Conservation (phyloP, 805 yeast genomes). For the Ogataea trehalophila region DNA sequence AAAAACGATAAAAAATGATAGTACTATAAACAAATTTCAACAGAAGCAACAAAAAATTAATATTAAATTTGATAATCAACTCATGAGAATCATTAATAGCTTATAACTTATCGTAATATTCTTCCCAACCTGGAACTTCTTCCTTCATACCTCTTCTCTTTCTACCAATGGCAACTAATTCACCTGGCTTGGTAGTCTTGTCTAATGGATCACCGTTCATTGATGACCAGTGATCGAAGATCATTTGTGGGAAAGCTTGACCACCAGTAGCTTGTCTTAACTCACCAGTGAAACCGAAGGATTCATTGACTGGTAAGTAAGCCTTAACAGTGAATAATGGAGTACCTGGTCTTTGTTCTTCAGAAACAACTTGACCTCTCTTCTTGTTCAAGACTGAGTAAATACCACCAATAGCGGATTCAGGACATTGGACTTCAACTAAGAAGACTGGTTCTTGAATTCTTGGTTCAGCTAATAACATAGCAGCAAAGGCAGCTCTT, state of each 20-base stretch:
- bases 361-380: constrained; percentile 99
- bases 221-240: constrained; percentile 97
- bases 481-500: constrained; percentile 98
- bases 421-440: constrained; percentile 99
- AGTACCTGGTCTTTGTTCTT: constrained; percentile 99
- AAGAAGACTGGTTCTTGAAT: constrained; percentile 99
- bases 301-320: constrained; percentile 99
- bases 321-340: constrained; percentile 99
- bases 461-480: constrained; percentile 97
- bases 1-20: constrained; percentile 6
- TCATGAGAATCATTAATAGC: constrained; percentile 7
- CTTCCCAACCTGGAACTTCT: constrained; percentile 98
- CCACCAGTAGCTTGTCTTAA: constrained; percentile 99
- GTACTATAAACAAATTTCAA: constrained; percentile 12
- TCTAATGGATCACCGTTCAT: constrained; percentile 91
- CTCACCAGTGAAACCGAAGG: constrained; percentile 99
- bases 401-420: constrained; percentile 99
- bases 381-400: constrained; percentile 98
- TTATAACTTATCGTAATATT: constrained; percentile 92
- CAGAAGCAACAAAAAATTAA: constrained; percentile 2
- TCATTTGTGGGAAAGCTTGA: constrained; percentile 99
- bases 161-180: constrained; percentile 59
- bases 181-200: constrained; percentile 65
- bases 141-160: constrained; percentile 97
- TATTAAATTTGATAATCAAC: background rate